These are phyloP conservation scores for Hypoxylon sp. DNA, from an alignment of 2,329 filamentous ascomycete genomes.

Conservation along the genomic window DNA sequence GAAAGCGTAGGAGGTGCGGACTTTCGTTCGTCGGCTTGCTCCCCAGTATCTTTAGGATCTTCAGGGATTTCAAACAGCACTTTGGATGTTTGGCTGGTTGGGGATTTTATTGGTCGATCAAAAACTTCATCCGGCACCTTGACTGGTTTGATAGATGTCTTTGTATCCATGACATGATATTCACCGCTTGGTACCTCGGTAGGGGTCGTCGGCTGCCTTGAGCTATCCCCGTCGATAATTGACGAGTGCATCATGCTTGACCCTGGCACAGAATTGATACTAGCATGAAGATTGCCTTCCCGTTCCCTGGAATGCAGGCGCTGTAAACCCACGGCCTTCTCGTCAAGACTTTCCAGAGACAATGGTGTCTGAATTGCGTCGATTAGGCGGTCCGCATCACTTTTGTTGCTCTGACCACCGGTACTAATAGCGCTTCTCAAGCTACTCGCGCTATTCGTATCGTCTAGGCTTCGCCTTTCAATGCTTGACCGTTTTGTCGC, in stretches of 20 bases:
- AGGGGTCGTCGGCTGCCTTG: conserved; percentile 16
- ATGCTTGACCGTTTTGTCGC: conserved; percentile 43
- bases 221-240: neutral
- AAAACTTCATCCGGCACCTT: conserved; percentile 65
- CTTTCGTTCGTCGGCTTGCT: conserved; percentile 14
- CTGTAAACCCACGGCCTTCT: conserved; percentile 31
- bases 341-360: conserved; percentile 58
- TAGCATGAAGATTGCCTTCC: conserved; percentile 27
- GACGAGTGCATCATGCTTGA: conserved; percentile 6
- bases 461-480: conserved; percentile 57
- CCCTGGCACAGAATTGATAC: conserved; percentile 34
- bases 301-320: conserved; percentile 45
- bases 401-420: conserved; percentile 67
- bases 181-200: conserved; percentile 55
- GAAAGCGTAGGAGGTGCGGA: conserved; percentile 2
- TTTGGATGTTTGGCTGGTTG: conserved; percentile 54
- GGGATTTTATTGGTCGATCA: conserved; percentile 54
- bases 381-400: conserved; percentile 79
- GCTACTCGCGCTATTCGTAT: conserved; percentile 60
- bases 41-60: conserved; percentile 33
- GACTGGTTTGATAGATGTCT: conserved; percentile 63
- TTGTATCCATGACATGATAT: conserved; percentile 61
- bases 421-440: conserved; percentile 63
- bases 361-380: conserved; percentile 78
- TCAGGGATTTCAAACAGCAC: conserved; percentile 59